Evolutionary conservation across 1,284 basidiomycete genomes (phyloP), one percentile per base, ranked within the genome.

Genomic region (Phellinidium pouzarii): DNA sequence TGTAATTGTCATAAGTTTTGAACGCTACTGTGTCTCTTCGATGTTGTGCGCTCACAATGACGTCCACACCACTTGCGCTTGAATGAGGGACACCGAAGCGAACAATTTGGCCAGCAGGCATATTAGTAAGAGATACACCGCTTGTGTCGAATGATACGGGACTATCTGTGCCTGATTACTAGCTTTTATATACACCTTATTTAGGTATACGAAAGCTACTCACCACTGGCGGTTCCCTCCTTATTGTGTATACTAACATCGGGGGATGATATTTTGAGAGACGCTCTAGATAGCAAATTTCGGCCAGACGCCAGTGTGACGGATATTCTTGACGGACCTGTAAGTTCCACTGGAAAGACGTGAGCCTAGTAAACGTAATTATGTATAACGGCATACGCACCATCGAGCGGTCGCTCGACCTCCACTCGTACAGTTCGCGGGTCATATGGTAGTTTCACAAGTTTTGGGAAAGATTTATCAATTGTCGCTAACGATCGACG

Each of bases 241-340:
- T 42, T 38, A 7, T 44, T 37, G 14, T 43, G 31, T 27, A 56
- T 56, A 2, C 23, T 40, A 9, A 85, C 59, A 0, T 71, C 76
- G 25, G 78, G 71, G 1, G 77, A 72, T 11, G 71, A 66, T 14
- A 90, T 66, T 45, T 72, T 77, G 41, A 91, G 58, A 14, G 66
- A 72, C 9, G 77, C 75, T 49, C 70, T 73, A 7, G 68, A 66
- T 20, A 90, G 60, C 19, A 75, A 64, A 61, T 90, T 91, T 38
- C 85, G 74, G 7, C 89, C 87, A 5, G 81, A 78, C 12, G 71
- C 76, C 12, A 92, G 54, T 2, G 70, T 67, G 25, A 89, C 65
- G 49, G 79, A 68, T 7, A 88, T 65, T 23, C 66, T 71, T 12
- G 83, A 70, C 5, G 74, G 68, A 53, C 72, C 71, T 31, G 86